Evolutionary conservation across 1,139 yeast species (phyloP), one percentile per base, ranked within the genome.

Genomic region (Schwanniomyces etchellsii): DNA sequence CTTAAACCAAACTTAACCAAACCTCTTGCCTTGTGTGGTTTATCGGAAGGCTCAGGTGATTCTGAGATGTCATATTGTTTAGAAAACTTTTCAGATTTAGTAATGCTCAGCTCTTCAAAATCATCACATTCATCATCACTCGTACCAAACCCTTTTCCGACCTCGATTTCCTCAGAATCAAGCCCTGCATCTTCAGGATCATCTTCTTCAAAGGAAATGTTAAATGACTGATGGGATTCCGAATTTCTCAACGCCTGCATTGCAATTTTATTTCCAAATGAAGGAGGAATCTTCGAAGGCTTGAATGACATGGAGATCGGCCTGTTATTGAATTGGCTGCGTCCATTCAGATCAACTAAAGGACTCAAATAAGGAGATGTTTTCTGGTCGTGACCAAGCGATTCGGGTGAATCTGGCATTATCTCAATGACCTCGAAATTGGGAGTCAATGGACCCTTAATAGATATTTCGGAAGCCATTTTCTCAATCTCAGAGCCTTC

Each of bases 221-320:
- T 64, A 37, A 66, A 61, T 21, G 70, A 65, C 45, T 66, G 72
- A 39, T 66, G 72, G 3, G 70, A 64, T 17, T 56, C 67, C 15
- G 61, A 55, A 26, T 47, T 52, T 33, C 68, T 44, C 18, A 64
- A 42, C 25, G 52, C 43, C 30, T 50, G 60, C 27, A 44, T 48
- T 4, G 52, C 48, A 14, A 62, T 35, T 30, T 61, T 56, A 13
- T 63, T 57, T 6, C 57, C 66, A 42, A 76, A 72, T 1, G 74
- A 61, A 7, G 21, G 21, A 1, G 85, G 80, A 0, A 77, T 81
- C 34, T 60, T 67, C 35, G 79, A 52, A 0, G 86, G 86, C 41
- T 70, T 70, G 52, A 77, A 78, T 1, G 86, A 77, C 81, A 77
- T 72, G 2, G 84, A 77, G 4, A 77, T 60, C 10, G 84, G 84